Evolutionary conservation across 306 rosid genomes (phyloP), one percentile per base, ranked within the genome.

Genomic region (Myrica gale): DNA sequence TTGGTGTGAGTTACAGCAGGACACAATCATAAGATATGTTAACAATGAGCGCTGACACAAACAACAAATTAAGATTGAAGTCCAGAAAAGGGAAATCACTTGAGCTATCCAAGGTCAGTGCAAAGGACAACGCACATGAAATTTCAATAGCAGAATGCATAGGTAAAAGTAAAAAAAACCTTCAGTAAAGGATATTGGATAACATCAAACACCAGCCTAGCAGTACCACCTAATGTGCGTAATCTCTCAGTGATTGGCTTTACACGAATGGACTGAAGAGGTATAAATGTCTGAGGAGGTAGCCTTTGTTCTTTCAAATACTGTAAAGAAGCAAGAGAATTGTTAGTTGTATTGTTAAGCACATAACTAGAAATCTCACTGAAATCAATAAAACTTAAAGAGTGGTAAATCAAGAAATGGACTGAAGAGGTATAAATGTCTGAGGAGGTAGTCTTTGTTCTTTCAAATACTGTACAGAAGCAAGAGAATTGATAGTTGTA

Each of bases 361-460:
- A 80, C 19, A 72, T 32, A 78, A 44, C 48, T 41, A 46, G 19
- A 2, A 7, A 79, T 41, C 71, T 55, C 50, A 50, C 53, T 62
- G 48, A 80, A 55, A 23, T 70, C 51, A 74, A 72, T 43, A 3
- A 41, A 79, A 44, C 44, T 6, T 45, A 71, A 19, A 26, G 32
- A 23, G 11, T 23, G 43, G 11, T 39, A 68, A 67, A 67, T 44
- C 19, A 44, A 72, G 21, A 5, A 19, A 12, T 7, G 32, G 12
- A 51, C 5, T 20, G 20, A 5, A 37, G 68, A 61, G 99, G 99
- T 90, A 96, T 96, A 85, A 96, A 96, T 72, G 99, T 96, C 87
- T 90, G 98, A 63, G 99, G 99, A 83, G 99, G 99, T 83, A 96
- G 99, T 89, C 98, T 92, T 75, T 92, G 99, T 78, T 96, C 99